Base-by-base conservation (phyloP, 495 filamentous ascomycete genomes). In the Annulohypoxylon moriforme region DNA sequence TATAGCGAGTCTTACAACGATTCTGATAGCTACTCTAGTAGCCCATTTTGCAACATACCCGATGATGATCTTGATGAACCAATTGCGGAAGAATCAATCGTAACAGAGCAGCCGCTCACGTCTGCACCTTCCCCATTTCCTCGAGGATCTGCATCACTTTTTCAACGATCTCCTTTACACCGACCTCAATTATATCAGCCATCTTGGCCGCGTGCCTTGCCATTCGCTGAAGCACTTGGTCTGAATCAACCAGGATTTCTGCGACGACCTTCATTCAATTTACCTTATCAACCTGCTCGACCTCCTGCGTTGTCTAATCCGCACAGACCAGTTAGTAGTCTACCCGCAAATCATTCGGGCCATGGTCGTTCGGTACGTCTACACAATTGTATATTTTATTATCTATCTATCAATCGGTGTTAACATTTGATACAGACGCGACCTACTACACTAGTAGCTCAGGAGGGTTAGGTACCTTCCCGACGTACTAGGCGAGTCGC, bases 381-480 rank as follows among this genome's bases (percentile, higher is more conserved):
- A 8, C 8, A 20, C 6, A 10, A 13, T 58, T 27, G 33, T 58
- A 18, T 40, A 38, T 58, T 27, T 58, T 20, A 18, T 3, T 27
- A 55, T 10, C 33, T 58, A 40, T 14, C 33, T 40, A 13, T 55
- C 20, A 9, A 33, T 20, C 20, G 8, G 4, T 8, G 20, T 55
- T 72, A 56, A 72, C 47, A 8, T 60, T 56, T 24, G 0, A 24
- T 20, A 8, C 14, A 72, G 69, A 20, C 22, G 7, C 27, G 2
- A 55, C 5, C 14, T 18, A 8, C 29, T 18, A 29, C 16, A 14
- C 60, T 33, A 40, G 31, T 4, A 60, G 14, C 46, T 56, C 34
- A 40, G 64, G 60, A 25, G 67, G 16, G 69, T 68, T 72, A 72
- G 69, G 60, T 10, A 57, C 69, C 52, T 60, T 14, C 55, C 60